Percentiles rank a stretch among this genome's conserved stretches.
Evolutionary conservation across 2,329 filamentous ascomycete genomes (phyloP).

Genomic region (Monosporascus cannonballus): DNA sequence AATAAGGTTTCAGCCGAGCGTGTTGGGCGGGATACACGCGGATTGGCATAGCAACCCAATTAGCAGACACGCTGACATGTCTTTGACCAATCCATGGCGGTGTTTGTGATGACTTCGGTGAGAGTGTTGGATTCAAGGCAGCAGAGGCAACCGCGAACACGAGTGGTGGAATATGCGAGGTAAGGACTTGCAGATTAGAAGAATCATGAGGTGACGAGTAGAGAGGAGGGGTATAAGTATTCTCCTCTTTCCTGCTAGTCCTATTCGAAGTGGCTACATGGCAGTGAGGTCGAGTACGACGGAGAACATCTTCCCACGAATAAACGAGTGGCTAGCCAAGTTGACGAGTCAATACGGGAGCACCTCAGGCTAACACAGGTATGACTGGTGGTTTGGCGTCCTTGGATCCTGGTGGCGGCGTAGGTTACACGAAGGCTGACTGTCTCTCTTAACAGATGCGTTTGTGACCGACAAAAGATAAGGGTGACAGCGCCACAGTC

Average conservation of each 20-base stretch:
- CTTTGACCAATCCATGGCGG: conserved; percentile 20
- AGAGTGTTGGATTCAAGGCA: conserved; percentile 21
- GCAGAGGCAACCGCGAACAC: conserved; percentile 19
- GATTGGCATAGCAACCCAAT: conserved; percentile 29
- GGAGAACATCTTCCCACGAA: no score
- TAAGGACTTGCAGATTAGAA: conserved; percentile 6
- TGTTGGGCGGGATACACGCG: conserved; percentile 22
- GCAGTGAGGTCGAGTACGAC: no score
- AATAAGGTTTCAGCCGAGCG: conserved; percentile 20
- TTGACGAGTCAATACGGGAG: no score
- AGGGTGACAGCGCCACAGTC: background rate
- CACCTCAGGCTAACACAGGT: no score
- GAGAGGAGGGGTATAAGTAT: conserved; percentile 23
- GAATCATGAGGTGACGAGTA: conserved; percentile 10
- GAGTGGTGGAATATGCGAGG: conserved; percentile 13
- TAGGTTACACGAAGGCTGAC: no score
- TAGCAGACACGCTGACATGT: conserved; percentile 24
- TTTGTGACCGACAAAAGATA: background rate
- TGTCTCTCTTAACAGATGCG: no score
- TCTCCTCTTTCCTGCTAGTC: conserved; percentile 3
- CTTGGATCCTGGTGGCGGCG: no score
- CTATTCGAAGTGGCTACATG: background rate
- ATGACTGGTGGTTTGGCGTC: no score
- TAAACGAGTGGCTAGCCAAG: no score
- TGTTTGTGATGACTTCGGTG: conserved; percentile 21